phyloP scores from a whole-genome alignment of 805 yeast species.

The Lachancea dasiensis region DNA sequence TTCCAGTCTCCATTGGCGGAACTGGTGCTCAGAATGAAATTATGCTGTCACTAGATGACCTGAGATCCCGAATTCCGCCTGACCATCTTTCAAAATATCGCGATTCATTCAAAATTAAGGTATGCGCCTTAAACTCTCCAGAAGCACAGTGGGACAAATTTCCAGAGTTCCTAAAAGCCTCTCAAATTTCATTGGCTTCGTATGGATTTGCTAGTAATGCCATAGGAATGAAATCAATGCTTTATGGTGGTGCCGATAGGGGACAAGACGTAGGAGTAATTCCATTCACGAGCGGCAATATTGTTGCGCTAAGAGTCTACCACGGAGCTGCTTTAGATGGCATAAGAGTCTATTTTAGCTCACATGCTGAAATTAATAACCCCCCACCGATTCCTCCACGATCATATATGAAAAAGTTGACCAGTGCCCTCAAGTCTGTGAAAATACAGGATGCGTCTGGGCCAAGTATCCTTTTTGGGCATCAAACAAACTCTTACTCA shows the following conservation, averaged over 20 bases:
- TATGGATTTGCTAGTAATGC: slow-evolving; percentile 23
- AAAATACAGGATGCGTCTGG: slow-evolving; percentile 12
- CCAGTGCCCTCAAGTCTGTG: slow-evolving; percentile 21
- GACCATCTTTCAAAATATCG: slow-evolving; percentile 27
- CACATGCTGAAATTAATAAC: slow-evolving; percentile 8
- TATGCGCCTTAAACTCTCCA: slow-evolving; percentile 57
- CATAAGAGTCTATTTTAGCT: slow-evolving; percentile 44
- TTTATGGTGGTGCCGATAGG: slow-evolving; percentile 23
- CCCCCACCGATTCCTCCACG: slow-evolving; percentile 46
- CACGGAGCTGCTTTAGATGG: slow-evolving; percentile 84
- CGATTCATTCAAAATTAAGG: slow-evolving; percentile 38
- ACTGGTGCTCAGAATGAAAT: slow-evolving; percentile 52
- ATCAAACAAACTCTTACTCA: slow-evolving; percentile 43
- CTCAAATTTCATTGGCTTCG: slow-evolving; percentile 22
- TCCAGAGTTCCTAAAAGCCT: slow-evolving; percentile 18
- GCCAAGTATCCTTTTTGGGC: slow-evolving; percentile 41
- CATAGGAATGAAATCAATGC: slow-evolving; percentile 26
- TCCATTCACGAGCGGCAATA: slow-evolving; percentile 24
- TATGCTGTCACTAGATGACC: slow-evolving; percentile 41
- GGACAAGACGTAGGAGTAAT: slow-evolving; percentile 29
- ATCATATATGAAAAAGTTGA: slow-evolving; percentile 34
- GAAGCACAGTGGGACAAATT: slow-evolving; percentile 49
- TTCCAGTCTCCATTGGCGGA: slow-evolving; percentile 53
- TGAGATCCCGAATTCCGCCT: slow-evolving; percentile 35
- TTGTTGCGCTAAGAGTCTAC: slow-evolving; percentile 55